Conservation (phyloP, 2,329 filamentous ascomycete species). For the Bretziella fagacearum region DNA sequence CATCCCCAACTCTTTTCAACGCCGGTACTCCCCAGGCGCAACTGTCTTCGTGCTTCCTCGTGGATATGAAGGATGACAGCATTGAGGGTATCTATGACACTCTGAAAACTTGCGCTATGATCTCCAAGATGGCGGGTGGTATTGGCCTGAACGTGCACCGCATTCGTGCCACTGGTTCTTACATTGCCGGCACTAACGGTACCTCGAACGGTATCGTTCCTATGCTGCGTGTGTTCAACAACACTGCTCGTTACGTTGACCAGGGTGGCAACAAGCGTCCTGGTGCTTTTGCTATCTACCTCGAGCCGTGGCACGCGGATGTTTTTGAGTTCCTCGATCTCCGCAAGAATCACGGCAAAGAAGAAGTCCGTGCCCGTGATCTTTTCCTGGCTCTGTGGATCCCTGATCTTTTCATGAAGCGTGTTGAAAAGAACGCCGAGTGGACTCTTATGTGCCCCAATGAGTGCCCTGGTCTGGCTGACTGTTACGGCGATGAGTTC, state of each 20-base stretch:
- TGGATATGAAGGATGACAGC: constrained; percentile 99
- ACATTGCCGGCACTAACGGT: constrained; percentile 95
- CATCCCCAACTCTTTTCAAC: constrained; percentile 95
- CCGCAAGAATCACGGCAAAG: constrained; percentile 98
- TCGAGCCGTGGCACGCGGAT: constrained; percentile 97
- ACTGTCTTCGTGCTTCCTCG: constrained; percentile 93
- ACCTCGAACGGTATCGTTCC: constrained; percentile 95
- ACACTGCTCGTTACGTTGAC: constrained; percentile 95
- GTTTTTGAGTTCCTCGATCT: constrained; percentile 95
- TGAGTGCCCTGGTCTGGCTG: constrained; percentile 84
- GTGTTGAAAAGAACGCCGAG: constrained; percentile 86
- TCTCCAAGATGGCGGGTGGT: constrained; percentile 97
- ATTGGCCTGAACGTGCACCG: constrained; percentile 94
- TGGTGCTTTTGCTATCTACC: constrained; percentile 94
- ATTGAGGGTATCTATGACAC: constrained; percentile 99
- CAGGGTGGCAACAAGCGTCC: constrained; percentile 99
- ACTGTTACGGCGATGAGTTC: constrained; percentile 95
- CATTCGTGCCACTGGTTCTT: constrained; percentile 92
- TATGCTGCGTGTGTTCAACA: constrained; percentile 98
- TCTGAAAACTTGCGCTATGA: constrained; percentile 97
- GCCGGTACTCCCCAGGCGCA: constrained; percentile 89
- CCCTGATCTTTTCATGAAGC: constrained; percentile 98
- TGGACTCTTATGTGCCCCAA: constrained; percentile 99
- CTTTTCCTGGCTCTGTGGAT: constrained; percentile 98
- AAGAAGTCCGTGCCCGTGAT: constrained; percentile 91